phyloP scores from a whole-genome alignment of 2,329 filamentous ascomycete species.

The Lecanicillium sp. region DNA sequence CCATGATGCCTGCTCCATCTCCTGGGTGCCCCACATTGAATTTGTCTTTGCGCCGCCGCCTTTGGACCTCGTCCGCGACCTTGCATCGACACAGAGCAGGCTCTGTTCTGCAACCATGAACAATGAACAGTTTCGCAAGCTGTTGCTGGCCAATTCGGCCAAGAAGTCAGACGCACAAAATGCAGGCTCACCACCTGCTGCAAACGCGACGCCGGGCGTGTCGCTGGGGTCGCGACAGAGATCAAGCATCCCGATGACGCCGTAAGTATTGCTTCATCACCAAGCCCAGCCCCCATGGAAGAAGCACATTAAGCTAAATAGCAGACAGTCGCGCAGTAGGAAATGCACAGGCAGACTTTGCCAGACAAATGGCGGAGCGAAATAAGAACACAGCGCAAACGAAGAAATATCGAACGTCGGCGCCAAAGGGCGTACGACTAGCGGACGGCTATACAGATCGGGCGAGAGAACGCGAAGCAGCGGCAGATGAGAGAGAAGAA shows the following conservation, averaged over 20 bases:
- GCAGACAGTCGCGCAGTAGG: slow-evolving; percentile 53
- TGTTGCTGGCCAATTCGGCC: slow-evolving; percentile 50
- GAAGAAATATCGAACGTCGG: slow-evolving; percentile 71
- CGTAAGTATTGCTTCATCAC: slow-evolving; percentile 44
- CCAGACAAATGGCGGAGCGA: slow-evolving; percentile 73
- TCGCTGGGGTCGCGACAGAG: slow-evolving; percentile 70
- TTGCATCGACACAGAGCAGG: no score
- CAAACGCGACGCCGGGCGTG: slow-evolving; percentile 15
- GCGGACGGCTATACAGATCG: slow-evolving; percentile 80
- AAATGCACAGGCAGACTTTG: slow-evolving; percentile 59
- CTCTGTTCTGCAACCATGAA: slow-evolving; percentile 56
- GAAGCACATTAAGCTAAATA: slow-evolving; percentile 15
- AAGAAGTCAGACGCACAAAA: slow-evolving; percentile 33
- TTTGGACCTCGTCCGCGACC: no score
- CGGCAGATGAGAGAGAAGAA: slow-evolving; percentile 47
- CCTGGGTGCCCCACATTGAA: no score
- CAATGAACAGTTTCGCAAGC: slow-evolving; percentile 85
- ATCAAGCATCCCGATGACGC: slow-evolving; percentile 88
- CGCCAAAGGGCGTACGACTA: slow-evolving; percentile 76
- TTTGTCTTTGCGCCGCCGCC: no score
- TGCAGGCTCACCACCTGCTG: slow-evolving; percentile 32
- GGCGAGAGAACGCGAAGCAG: slow-evolving; percentile 53
- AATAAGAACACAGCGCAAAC: slow-evolving; percentile 42
- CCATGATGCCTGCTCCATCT: no score
- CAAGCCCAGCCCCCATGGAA: background rate